These are phyloP conservation scores for Incumbomyces lentus DNA, from an alignment of 2,329 filamentous ascomycete species.

Conservation along the genomic window DNA sequence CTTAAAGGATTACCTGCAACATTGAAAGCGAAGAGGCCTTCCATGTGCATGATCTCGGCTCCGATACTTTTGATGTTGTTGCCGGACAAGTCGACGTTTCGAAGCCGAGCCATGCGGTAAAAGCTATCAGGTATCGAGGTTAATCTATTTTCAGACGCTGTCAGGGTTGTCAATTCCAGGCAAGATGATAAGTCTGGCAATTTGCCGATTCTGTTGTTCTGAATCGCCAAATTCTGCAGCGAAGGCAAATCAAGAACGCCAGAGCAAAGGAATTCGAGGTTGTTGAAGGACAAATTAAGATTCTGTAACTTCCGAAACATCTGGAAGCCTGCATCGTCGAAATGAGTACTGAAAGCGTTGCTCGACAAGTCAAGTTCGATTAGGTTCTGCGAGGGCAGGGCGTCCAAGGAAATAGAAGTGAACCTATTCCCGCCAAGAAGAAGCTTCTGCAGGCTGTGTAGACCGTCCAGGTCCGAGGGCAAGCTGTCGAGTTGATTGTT, in stretches of 20 bases:
- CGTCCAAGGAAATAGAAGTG: slow-evolving; percentile 48
- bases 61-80: slow-evolving; percentile 74
- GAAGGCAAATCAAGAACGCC: slow-evolving; percentile 55
- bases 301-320: slow-evolving; percentile 62
- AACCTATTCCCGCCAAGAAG: slow-evolving; percentile 72
- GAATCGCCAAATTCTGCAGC: slow-evolving; percentile 64
- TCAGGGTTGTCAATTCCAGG: slow-evolving; percentile 54
- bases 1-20: slow-evolving; percentile 82
- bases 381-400: slow-evolving; percentile 10
- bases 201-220: slow-evolving; percentile 63
- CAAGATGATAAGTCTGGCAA: slow-evolving; percentile 69
- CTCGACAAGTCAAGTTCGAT: slow-evolving; percentile 64
- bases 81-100: slow-evolving; percentile 69
- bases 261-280: slow-evolving; percentile 46
- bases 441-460: slow-evolving; percentile 60
- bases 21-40: slow-evolving; percentile 61
- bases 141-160: slow-evolving; percentile 74
- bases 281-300: slow-evolving; percentile 69
- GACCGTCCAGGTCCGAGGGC: slow-evolving; percentile 54
- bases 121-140: slow-evolving; percentile 67
- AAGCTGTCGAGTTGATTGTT: slow-evolving; percentile 60
- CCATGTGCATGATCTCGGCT: slow-evolving; percentile 68
- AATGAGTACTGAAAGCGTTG: slow-evolving; percentile 52
- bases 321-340: neutral
- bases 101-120: slow-evolving; percentile 54